Conservation (phyloP, 306 rosid species). For the Prunus campanulata region DNA sequence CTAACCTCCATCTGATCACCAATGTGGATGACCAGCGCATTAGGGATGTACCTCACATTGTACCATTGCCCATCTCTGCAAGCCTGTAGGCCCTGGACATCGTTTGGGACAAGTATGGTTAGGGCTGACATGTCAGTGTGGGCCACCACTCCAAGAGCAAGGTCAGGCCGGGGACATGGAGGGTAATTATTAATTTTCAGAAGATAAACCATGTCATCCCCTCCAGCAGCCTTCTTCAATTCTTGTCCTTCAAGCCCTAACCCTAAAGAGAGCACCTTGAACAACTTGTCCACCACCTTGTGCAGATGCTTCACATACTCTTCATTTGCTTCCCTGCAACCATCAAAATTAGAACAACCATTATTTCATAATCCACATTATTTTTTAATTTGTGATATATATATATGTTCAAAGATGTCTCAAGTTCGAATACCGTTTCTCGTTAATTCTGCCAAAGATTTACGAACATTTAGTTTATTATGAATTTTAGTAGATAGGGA, state of each 20-base stretch:
- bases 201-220: conserved; percentile 51
- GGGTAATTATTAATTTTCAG: conserved; percentile 85
- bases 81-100: conserved; percentile 83
- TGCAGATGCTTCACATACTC: conserved; percentile 49
- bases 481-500: no score
- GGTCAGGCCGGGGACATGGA: conserved; percentile 77
- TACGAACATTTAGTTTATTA: no score
- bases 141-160: conserved; percentile 64
- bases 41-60: conserved; percentile 61
- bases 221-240: conserved; percentile 49
- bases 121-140: conserved; percentile 75
- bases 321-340: conserved; percentile 53
- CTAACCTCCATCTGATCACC: conserved; percentile 81
- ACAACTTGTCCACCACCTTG: conserved; percentile 53
- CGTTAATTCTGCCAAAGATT: no score
- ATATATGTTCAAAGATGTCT: no score
- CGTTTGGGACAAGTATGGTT: conserved; percentile 70
- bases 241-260: conserved; percentile 61
- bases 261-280: conserved; percentile 46
- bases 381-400: no score
- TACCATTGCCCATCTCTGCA: conserved; percentile 62
- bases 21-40: conserved; percentile 70
- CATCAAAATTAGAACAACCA: background rate
- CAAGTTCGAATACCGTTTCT: fast-evolving
- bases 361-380: no score